Evolutionary conservation across 2,329 filamentous ascomycete species (phyloP).

Genomic region (Leptographium flavum): DNA sequence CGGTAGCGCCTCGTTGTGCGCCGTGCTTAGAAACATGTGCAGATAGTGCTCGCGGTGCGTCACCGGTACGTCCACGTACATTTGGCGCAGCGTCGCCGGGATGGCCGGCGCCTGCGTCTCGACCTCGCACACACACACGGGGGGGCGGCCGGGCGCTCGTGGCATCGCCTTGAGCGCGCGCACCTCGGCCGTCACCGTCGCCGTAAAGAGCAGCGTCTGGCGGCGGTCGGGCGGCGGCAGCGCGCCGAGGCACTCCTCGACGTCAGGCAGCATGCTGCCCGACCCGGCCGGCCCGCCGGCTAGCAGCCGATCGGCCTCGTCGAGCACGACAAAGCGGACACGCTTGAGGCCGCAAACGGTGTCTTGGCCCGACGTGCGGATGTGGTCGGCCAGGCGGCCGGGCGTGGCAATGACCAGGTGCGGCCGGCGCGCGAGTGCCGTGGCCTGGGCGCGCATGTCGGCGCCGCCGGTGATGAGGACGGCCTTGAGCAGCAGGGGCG

Average conservation of each 20-base stretch:
- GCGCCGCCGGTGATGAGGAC: constrained; percentile 83
- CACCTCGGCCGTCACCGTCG: constrained; percentile 87
- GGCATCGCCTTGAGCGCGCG: constrained; percentile 71
- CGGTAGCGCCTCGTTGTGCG: constrained; percentile 58
- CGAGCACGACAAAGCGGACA: constrained; percentile 76
- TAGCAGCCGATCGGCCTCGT: constrained; percentile 87
- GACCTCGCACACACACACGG: constrained; percentile 81
- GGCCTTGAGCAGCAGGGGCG: constrained; percentile 74
- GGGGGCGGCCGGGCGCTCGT: constrained; percentile 50
- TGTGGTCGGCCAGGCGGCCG: constrained; percentile 84
- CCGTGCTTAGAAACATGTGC: constrained; percentile 73
- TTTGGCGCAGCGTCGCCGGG: constrained; percentile 67
- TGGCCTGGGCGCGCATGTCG: constrained; percentile 84
- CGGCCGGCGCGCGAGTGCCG: constrained; percentile 65
- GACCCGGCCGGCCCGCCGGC: constrained; percentile 33
- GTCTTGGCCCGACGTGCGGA: constrained; percentile 80
- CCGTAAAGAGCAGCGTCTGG: constrained; percentile 94
- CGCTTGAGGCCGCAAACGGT: constrained; percentile 70
- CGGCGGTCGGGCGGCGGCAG: constrained; percentile 64
- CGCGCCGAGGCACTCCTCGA: constrained; percentile 73
- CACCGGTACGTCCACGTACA: constrained; percentile 75
- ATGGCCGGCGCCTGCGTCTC: constrained; percentile 64
- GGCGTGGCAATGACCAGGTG: constrained; percentile 93
- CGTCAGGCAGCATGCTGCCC: constrained; percentile 87
- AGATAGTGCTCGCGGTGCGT: constrained; percentile 93